Evolutionary conservation across 1,284 basidiomycete species (phyloP), one percentile per base, ranked within the genome.

Genomic region (Leccinum huronense): DNA sequence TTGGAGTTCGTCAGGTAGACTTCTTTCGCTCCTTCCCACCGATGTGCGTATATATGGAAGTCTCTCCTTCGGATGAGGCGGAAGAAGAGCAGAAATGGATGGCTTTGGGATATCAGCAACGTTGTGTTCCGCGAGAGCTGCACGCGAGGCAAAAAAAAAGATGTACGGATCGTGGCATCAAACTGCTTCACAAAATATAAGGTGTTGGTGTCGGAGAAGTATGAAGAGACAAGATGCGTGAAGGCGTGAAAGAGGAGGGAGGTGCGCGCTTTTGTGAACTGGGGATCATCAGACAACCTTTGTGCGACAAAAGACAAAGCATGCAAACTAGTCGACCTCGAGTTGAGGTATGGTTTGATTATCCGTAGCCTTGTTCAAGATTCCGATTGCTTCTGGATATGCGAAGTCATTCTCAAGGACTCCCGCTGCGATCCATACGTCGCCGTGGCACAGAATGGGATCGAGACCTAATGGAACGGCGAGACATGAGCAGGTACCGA

Each of bases 11-110:
- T 96, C 92, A 77, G 95, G 81, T 98, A 98, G 68, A 97, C 92
- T 79, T 99, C 97, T 78, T 98, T 98, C 70, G 92, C 94, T 69
- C 97, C 97, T 78, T 99, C 97, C 97, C 97, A 67, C 97, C 97
- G 73, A 99, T 98, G 64, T 98, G 83, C 63, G 93, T 96, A 80
- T 92, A 98, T 68, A 97, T 81, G 65, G 91, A 90, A 38, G 94
- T 89, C 61, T 91, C 83, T 60, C 88, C 87, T 31, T 84, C 79
- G 63, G 82, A 78, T 57, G 89, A 89, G 33, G 92, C 90, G 19
- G 83, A 79, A 67, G 80, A 48, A 98, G 86, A 8, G 92, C 90
- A 36, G 92, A 88, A 54, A 86, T 72, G 42, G 91, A 87, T 30
- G 86, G 82, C 57, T 82, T 77, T 63, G 90, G 86, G 67, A 94